Evolutionary conservation across 2,329 filamentous ascomycete genomes (phyloP), one percentile per base, ranked within the genome.

Genomic region (Chrysoporthe deuterocubensis): DNA sequence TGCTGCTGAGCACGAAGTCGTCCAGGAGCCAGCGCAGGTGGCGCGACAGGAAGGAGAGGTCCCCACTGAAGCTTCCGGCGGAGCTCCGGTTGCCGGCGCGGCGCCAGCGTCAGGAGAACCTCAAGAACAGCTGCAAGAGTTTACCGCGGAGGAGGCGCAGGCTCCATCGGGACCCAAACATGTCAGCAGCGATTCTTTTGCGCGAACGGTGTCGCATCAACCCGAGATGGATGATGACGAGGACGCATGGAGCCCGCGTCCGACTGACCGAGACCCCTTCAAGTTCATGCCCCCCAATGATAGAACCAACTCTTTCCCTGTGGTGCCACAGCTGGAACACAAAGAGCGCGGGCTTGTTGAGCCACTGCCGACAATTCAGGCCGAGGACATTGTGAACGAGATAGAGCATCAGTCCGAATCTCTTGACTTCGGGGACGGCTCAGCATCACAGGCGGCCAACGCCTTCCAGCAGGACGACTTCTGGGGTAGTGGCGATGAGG

Each of bases 301-400:
- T 65, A 81, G 86, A 73, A 86, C 87, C 52, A 90, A 90, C 74
- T 90, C 88, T 0, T 90, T 90, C 70, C 88, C 89, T 1, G 76
- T 78, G 13, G 85, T 89, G 0, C 85, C 87, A 13, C 81, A 82
- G 0, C 71, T 79, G 7, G 75, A 81, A 48, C 57, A 67, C 64
- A 48, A 71, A 48, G 70, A 72, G 40, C 74, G 76, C 26, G 73
- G 76, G 56, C 66, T 75, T 7, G 78, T 81, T 34, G 78, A 81
- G 21, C 79, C 80, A 16, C 78, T 85, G 2, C 78, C 83, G 8
- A 77, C 82, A 3, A 86, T 78, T 54, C 84, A 89, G 72, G 84
- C 83, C 1, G 80, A 85, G 72, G 83, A 85, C 52, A 81, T 88
- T 4, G 77, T 89, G 68, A 78, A 83, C 46, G 83, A 87, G 70